Evolutionary conservation across 495 filamentous ascomycete species (phyloP), one percentile per base, ranked within the genome.

Genomic region (Talaromyces ruber): DNA sequence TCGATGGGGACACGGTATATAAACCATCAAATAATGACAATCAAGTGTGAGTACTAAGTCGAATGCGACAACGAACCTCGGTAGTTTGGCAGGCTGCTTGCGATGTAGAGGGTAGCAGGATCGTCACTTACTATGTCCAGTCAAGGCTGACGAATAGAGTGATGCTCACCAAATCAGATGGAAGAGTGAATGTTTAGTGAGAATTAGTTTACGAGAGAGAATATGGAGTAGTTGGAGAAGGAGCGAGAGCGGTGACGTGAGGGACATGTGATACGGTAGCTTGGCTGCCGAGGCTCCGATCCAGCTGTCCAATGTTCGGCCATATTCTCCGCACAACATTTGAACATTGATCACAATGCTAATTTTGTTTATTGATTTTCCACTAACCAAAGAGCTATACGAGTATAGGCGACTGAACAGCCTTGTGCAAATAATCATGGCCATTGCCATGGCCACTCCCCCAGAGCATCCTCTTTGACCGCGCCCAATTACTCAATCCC

Each of bases 381-480:
- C 39, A 45, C 21, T 9, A 12, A 47, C 43, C 18, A 47, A 47
- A 47, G n/a, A 47, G 39, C n/a, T 47, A 47, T 21, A 47, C 5
- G 9, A 47, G 43, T 54, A 54, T 54, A 25, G 51, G 51, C 51
- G 51, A 54, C 22, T 54, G 51, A 26, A 54, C 24, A 1, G 51
- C 5, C 22, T 54, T 54, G 26, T 54, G 16, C 51, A 54, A 11
- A 26, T 16, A 28, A 28, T 54, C 22, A 14, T 25, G 51, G 9
- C 34, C 34, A 39, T 39, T 11, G 2, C 34, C 3, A 39, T 39
- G 11, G 1, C 34, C 34, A 53, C n/a, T n/a, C 25, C 21, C 22
- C 51, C 71, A 66, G 50, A 80, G 76, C 28, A 73, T 65, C 60
- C 68, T 71, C 53, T 65, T 66, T 21, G 67, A 67, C 29, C 64